phyloP scores from a whole-genome alignment of 2,329 filamentous ascomycete species.

The Xenoacremonium recifei region DNA sequence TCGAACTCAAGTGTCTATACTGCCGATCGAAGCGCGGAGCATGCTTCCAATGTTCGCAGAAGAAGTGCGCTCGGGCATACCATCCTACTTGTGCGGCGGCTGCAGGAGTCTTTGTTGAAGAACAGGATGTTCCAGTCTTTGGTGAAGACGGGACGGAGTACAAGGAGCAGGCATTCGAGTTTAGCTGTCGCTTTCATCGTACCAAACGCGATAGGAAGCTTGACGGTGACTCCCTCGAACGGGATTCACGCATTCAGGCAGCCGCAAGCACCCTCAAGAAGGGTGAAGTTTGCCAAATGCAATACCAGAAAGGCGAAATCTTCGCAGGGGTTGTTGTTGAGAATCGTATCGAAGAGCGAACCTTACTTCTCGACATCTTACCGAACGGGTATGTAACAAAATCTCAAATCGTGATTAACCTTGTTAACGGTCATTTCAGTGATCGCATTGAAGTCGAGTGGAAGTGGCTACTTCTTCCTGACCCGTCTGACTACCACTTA shows the following conservation, averaged over 20 bases:
- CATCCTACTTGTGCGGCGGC: conserved; percentile 93
- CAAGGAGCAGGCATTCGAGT: conserved; percentile 86
- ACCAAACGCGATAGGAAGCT: conserved; percentile 79
- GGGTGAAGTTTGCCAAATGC: conserved; percentile 82
- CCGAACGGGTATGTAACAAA: conserved; percentile 69
- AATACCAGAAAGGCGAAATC: conserved; percentile 80
- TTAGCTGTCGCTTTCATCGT: conserved; percentile 92
- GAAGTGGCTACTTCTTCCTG: conserved; percentile 77
- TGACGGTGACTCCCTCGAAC: conserved; percentile 67
- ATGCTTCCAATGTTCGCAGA: conserved; percentile 93
- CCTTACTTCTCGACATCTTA: conserved; percentile 75
- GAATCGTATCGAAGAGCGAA: conserved; percentile 74
- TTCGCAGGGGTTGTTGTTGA: conserved; percentile 87
- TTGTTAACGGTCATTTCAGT: conserved; percentile 54
- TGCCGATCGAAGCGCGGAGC: conserved; percentile 94
- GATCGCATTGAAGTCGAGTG: conserved; percentile 77
- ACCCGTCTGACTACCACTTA: conserved; percentile 67
- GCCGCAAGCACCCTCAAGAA: conserved; percentile 66
- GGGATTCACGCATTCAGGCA: conserved; percentile 64
- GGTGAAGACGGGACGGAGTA: conserved; percentile 91
- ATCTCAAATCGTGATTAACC: conserved; percentile 14
- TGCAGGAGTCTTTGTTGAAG: conserved; percentile 88
- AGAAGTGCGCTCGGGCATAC: conserved; percentile 91
- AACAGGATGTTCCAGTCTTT: conserved; percentile 80
- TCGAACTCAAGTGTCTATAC: conserved; percentile 91